Evolutionary conservation across 371 early-diverging fungal genomes (phyloP), one percentile per base, ranked within the genome.

Genomic region (Choanephora cucurbitarum): DNA sequence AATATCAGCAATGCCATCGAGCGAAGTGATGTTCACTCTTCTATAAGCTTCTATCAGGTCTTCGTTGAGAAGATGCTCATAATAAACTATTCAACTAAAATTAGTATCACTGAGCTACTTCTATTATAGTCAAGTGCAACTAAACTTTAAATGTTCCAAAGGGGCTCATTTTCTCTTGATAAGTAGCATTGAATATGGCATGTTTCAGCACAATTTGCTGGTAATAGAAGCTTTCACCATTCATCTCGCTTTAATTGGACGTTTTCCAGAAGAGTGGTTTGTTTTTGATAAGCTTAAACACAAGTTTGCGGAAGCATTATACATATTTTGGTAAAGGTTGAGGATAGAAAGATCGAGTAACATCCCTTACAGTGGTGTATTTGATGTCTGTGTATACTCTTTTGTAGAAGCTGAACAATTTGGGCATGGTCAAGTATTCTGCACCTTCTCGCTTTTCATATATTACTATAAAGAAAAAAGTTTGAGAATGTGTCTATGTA

Each of bases 371-470:
- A 21, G 23, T 46, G 5, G 37, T 23, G n/a, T n/a, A n/a, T 32
- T 4, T 15, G 1, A 1, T 13, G 17, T 15, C 34, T 33, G 24
- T n/a, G 6, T 49, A 31, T 32, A 3, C 18, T 19, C 19, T 19
- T 33, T 49, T 17, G 18, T 49, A 49, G 18, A 18, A 28, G n/a
- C 18, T 22, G 32, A 44, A 53, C 9, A 32, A 53, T 32, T 53
- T 18, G 0, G 53, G 53, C 7, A 44, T 21, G 14, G 53, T 44
- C 13, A 53, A 5, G 1, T 19, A 10, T 11, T 19, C 3, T 19
- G 49, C 49, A 37, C 39, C 49, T 8, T 39, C 39, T 5, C 49
- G 33, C 15, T 49, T 34, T 14, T 49, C 49, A 21, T 49, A 52
- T 7, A 21, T 17, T 22, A 3, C 28, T 43, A n/a, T 24, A 17